Conservation (phyloP, 129 eudicot species). For the Cynara cardunculus region DNA sequence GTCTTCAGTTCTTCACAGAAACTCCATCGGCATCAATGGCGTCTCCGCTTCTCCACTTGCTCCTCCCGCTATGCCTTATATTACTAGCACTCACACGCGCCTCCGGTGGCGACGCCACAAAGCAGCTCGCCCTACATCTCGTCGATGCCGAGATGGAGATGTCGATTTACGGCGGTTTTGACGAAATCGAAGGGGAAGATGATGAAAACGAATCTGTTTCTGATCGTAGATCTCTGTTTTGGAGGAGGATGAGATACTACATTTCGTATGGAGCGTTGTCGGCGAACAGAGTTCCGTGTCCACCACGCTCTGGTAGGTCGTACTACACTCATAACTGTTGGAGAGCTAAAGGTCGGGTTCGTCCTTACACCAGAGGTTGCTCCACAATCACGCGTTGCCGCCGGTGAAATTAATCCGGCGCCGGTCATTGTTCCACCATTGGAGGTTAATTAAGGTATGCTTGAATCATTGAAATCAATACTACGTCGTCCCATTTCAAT, state of each 20-base stretch:
- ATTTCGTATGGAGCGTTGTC: conserved; percentile 77
- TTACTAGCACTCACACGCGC: conserved; percentile 14
- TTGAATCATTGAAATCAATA: not conserved
- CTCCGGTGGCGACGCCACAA: conserved; percentile 3
- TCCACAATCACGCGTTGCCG: conserved; percentile 79
- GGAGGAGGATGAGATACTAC: conserved; percentile 47
- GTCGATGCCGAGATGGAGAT: conserved; percentile 1
- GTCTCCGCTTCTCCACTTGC: not conserved
- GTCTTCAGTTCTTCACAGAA: not conserved
- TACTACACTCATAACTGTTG: conserved; percentile 71
- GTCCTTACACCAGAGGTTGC: conserved; percentile 76
- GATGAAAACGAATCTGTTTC: conserved; percentile 3
- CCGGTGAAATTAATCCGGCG: conserved; percentile 25
- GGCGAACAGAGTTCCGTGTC: conserved; percentile 76
- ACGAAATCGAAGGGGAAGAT: conserved; percentile 6
- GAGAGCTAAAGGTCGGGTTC: conserved; percentile 52
- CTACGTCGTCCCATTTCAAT: not conserved
- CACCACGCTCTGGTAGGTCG: conserved; percentile 83
- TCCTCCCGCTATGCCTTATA: not conserved
- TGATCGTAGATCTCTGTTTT: conserved; percentile 47
- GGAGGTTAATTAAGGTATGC: not conserved
- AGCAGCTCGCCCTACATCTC: conserved; percentile 15
- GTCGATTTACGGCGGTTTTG: conserved; percentile 21
- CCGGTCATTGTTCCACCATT: not conserved
- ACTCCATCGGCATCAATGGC: conserved; percentile 20